Percentiles rank a stretch among this genome's conserved stretches.
Conservation (phyloP, 495 filamentous ascomycete genomes). For the Neohortaea acidophila region DNA sequence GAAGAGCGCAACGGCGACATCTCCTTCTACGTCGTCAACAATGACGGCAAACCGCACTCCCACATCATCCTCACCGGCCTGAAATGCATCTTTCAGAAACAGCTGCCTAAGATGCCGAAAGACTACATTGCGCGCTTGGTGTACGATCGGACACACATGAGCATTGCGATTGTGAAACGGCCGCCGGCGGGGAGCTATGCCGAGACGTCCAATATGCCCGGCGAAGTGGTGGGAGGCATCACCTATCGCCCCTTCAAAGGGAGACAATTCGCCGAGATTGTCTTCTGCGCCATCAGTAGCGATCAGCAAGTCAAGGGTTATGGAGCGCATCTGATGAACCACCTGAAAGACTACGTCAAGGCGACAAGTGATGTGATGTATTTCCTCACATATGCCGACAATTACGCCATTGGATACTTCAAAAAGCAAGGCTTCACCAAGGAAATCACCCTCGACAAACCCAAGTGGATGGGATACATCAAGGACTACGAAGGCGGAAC, state of each 20-base stretch:
- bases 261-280: slow-evolving; percentile 91
- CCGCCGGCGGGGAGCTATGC: slow-evolving; percentile 8
- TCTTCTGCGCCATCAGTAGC: slow-evolving; percentile 94
- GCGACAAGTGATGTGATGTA: slow-evolving; percentile 94
- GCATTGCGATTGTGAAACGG: slow-evolving; percentile 84
- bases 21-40: slow-evolving; percentile 95
- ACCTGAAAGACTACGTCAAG: slow-evolving; percentile 97
- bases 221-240: slow-evolving; percentile 49
- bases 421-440: slow-evolving; percentile 99
- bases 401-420: slow-evolving; percentile 98
- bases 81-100: slow-evolving; percentile 98
- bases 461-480: slow-evolving; percentile 98
- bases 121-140: slow-evolving; percentile 95
- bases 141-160: slow-evolving; percentile 90
- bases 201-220: slow-evolving; percentile 9
- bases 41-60: slow-evolving; percentile 75
- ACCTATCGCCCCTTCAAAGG: slow-evolving; percentile 92
- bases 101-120: slow-evolving; percentile 97
- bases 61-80: slow-evolving; percentile 88
- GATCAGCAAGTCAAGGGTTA: slow-evolving; percentile 99
- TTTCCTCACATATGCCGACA: slow-evolving; percentile 96
- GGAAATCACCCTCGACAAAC: slow-evolving; percentile 81
- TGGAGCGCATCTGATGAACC: slow-evolving; percentile 93
- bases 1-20: slow-evolving; percentile 94
- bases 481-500: slow-evolving; percentile 99